A percentile compares a stretch with the other conserved stretches of the same genome.
Evolutionary conservation across 495 filamentous ascomycete species (phyloP).

Genomic region (Lichina pygmaea): DNA sequence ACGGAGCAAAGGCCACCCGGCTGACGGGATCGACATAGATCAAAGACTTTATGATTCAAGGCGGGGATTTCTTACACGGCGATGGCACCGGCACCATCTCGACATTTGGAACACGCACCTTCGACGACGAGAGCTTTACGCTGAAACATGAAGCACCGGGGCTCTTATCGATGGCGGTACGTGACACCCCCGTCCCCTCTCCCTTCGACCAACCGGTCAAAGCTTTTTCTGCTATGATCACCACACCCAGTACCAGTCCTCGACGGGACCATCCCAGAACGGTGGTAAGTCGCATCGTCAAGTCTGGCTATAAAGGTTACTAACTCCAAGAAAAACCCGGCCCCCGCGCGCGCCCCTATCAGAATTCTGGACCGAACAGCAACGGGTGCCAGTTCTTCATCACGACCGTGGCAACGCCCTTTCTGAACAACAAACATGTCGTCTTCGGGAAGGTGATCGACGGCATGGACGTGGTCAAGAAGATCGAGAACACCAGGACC

Average conservation of each 20-base stretch:
- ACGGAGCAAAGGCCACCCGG: background rate
- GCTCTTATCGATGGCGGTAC: constrained; percentile 77
- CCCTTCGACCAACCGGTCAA: too few species aligned
- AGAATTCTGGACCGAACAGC: constrained; percentile 82
- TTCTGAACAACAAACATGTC: constrained; percentile 84
- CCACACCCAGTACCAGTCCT: too few species aligned
- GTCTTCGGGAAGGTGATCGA: constrained; percentile 82
- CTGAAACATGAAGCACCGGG: constrained; percentile 55
- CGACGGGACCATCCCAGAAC: too few species aligned
- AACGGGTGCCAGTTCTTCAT: constrained; percentile 98
- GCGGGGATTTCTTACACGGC: constrained; percentile 86
- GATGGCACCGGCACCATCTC: constrained; percentile 72
- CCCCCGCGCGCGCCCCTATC: background rate
- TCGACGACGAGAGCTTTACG: constrained; percentile 74
- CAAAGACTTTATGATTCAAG: constrained; percentile 92
- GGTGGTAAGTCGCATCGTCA: too few species aligned
- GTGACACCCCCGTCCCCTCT: constrained; percentile 9
- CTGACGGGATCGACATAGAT: constrained; percentile 25
- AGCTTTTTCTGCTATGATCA: too few species aligned
- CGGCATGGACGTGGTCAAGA: constrained; percentile 67
- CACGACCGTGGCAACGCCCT: constrained; percentile 60
- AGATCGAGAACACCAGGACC: constrained; percentile 74
- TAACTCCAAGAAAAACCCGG: too few species aligned
- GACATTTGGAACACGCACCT: constrained; percentile 66
- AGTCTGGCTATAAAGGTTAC: too few species aligned